Conservation (phyloP, 176 grass and related monocot species). For the Calamus simplicifolius region DNA sequence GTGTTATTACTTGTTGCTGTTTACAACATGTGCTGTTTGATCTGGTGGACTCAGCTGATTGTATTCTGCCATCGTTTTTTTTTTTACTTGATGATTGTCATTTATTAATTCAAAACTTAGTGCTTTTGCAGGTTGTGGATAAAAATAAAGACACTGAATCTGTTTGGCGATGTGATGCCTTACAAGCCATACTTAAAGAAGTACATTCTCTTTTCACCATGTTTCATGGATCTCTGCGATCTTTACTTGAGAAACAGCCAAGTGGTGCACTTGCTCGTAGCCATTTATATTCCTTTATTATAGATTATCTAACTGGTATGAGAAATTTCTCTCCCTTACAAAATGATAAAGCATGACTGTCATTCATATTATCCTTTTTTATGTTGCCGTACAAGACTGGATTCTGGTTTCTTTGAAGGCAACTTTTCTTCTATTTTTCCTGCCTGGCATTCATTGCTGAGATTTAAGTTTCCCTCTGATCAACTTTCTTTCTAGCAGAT, state of each 20-base stretch:
- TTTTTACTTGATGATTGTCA: neutral
- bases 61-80: too few species aligned
- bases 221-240: conserved; percentile 69
- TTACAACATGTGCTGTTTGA: too few species aligned
- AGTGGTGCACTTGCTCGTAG: conserved; percentile 73
- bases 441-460: too few species aligned
- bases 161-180: conserved; percentile 49
- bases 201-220: conserved; percentile 78
- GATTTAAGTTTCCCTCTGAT: too few species aligned
- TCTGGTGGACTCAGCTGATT: too few species aligned
- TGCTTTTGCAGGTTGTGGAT: conserved; percentile 55
- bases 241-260: conserved; percentile 79
- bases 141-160: conserved; percentile 72
- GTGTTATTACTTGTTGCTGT: too few species aligned
- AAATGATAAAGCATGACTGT: too few species aligned
- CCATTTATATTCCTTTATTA: conserved; percentile 70
- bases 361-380: too few species aligned
- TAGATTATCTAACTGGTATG: conserved; percentile 88
- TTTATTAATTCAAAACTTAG: conserved; percentile 9
- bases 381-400: too few species aligned
- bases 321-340: conserved; percentile 4
- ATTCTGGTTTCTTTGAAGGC: too few species aligned
- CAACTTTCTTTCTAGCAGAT: conserved; percentile 31
- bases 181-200: conserved; percentile 76
- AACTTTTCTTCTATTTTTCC: neutral